Conservation (phyloP, 257 asterid species). For the Lantana camara region DNA sequence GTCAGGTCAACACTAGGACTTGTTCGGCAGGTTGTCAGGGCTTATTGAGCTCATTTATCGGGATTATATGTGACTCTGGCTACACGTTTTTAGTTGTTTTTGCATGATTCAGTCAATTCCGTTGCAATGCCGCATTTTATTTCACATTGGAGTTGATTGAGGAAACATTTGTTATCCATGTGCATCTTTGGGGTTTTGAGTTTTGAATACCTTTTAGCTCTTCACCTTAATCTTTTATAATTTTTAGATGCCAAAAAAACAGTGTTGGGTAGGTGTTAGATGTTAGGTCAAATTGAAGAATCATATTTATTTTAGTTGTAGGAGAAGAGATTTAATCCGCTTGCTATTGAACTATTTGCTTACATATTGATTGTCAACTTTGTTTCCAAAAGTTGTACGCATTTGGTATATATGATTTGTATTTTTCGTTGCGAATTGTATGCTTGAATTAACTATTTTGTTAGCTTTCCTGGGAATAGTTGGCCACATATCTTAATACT, state of each 20-base stretch:
- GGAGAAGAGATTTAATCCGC: too few species aligned
- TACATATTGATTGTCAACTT: background rate
- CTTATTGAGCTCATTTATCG: background rate
- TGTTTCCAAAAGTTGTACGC: background rate
- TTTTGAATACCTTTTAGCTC: background rate
- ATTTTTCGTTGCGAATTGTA: background rate
- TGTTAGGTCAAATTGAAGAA: background rate
- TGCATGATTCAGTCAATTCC: background rate
- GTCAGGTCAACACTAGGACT: too few species aligned
- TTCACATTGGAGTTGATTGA: background rate
- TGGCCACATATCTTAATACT: background rate
- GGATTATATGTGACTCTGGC: slow-evolving; percentile 5
- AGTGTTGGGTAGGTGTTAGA: background rate
- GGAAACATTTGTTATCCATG: background rate
- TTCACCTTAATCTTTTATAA: background rate
- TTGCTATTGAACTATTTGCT: background rate
- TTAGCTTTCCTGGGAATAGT: background rate
- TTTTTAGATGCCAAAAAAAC: background rate
- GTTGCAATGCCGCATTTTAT: background rate
- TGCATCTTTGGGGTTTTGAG: background rate
- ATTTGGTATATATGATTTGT: background rate
- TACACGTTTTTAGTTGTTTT: background rate
- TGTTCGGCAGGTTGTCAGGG: too few species aligned
- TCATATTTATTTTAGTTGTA: background rate
- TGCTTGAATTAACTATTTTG: background rate